Percentiles rank a stretch among this genome's conserved stretches.
phyloP scores from a whole-genome alignment of 768 basidiomycete species.

The Auricularia heimuer region DNA sequence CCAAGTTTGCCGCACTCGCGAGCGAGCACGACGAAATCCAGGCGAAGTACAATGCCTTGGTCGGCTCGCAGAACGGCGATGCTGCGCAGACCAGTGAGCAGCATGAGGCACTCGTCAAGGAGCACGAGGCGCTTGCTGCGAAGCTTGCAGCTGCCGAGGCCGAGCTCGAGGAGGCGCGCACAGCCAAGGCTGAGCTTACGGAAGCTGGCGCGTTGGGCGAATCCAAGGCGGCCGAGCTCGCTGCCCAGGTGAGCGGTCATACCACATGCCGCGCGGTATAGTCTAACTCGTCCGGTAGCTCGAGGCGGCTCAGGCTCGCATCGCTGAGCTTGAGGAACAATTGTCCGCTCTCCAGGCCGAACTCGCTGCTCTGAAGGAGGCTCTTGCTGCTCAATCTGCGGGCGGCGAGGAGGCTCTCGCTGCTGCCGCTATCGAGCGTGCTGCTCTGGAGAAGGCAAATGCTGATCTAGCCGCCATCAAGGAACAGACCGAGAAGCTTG shows the following conservation, averaged over 20 bases:
- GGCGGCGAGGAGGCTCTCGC: constrained; percentile 37
- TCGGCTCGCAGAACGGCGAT: constrained; percentile 31
- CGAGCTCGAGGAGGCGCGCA: constrained; percentile 35
- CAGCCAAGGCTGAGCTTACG: constrained; percentile 30
- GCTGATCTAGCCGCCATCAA: constrained; percentile 48
- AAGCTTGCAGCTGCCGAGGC: constrained; percentile 41
- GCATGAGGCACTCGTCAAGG: constrained; percentile 19
- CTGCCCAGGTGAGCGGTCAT: constrained; percentile 38
- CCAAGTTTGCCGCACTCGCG: constrained; percentile 13
- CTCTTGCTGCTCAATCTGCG: constrained; percentile 39
- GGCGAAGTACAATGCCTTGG: background rate
- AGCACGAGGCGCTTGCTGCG: constrained; percentile 13
- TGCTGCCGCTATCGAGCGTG: constrained; percentile 51
- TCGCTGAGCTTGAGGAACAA: constrained; percentile 36
- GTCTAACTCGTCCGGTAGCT: constrained; percentile 31
- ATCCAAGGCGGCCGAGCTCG: constrained; percentile 31
- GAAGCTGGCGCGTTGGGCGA: constrained; percentile 17
- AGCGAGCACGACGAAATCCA: background rate
- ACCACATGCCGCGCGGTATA: background rate
- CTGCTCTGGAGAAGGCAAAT: constrained; percentile 53
- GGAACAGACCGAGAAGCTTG: constrained; percentile 42
- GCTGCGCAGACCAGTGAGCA: constrained; percentile 41
- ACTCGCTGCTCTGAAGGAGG: constrained; percentile 39
- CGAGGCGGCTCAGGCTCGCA: constrained; percentile 38
- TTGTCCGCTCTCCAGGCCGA: constrained; percentile 20